Evolutionary conservation across 2,329 filamentous ascomycete genomes (phyloP), one percentile per base, ranked within the genome.

Genomic region (Zymoseptoria ardabiliae): DNA sequence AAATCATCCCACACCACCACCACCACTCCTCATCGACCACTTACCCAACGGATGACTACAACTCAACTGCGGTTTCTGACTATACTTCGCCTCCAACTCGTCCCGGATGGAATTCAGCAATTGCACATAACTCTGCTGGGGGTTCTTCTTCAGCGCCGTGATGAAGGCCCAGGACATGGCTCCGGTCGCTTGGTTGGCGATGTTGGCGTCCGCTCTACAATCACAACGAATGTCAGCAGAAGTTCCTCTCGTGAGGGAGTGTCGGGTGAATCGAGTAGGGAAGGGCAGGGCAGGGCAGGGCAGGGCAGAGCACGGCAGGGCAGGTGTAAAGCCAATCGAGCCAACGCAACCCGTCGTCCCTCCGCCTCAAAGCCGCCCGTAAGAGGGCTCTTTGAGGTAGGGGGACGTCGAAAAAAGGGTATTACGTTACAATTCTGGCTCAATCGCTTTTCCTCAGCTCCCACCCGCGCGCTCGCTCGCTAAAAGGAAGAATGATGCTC

Each of bases 151-250:
- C 70, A 97, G 82, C 20, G 92, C 88, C 1, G 83, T 86, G 74
- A 99, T 94, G 74, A 99, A 99, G 2, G 94, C 94, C 85, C 89
- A 97, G 3, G 91, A 96, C 94, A 99, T 97, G 74, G 94, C 94
- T 58, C 94, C 94, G 0, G 94, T 99, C 35, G 94, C 93, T 77
- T 97, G 83, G 58, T 90, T 86, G 50, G 82, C 85, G 66, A 97
- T 97, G 25, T 86, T 89, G 11, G 94, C 92, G 74, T 99, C 94
- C 76, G 91, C 89, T 60, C 91, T 96, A 68, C n/a, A 11, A 53
- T 9, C 25, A 28, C 25, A 28, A 28, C 25, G 9, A 28, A 28
- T 28, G 64, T 68, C 51, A 68, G 66, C 60, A 55, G n/a, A 53
- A 41, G 28, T 28, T 41, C 22, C 28, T 48, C 17, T 5, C 23